Evolutionary conservation across 1,284 basidiomycete species (phyloP).

Genomic region (Heterobasidion parviporum): DNA sequence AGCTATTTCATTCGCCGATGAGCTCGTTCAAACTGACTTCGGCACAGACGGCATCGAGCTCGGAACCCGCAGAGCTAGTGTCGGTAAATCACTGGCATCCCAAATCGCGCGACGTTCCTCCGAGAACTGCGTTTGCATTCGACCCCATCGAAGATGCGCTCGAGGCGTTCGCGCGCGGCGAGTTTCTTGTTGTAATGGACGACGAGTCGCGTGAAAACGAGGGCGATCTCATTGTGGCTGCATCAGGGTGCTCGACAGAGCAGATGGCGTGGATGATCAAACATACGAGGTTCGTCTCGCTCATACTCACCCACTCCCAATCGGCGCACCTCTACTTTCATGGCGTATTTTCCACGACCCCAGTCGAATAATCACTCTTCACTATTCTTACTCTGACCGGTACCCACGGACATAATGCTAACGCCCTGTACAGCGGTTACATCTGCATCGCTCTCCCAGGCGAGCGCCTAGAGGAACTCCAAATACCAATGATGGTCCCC

Average conservation of each 20-base stretch:
- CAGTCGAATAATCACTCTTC: neutral
- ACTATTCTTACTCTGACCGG: neutral
- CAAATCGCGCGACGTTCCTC: constrained; percentile 10
- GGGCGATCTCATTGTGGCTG: constrained; percentile 88
- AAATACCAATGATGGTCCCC: constrained; percentile 91
- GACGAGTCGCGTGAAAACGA: constrained; percentile 93
- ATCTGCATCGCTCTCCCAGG: constrained; percentile 86
- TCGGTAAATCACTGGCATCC: neutral
- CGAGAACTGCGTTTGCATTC: constrained; percentile 29
- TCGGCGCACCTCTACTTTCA: neutral
- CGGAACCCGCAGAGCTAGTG: too few relatives aligned
- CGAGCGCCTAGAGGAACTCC: constrained; percentile 70
- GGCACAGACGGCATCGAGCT: too few relatives aligned
- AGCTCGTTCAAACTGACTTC: too few relatives aligned
- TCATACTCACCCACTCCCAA: constrained; percentile 2
- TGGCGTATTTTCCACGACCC: neutral
- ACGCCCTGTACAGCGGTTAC: constrained; percentile 63
- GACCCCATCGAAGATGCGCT: constrained; percentile 79
- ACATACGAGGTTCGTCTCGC: constrained; percentile 71
- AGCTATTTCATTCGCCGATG: too few relatives aligned
- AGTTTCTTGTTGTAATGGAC: constrained; percentile 94
- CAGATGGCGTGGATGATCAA: constrained; percentile 99
- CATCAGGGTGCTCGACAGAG: constrained; percentile 76
- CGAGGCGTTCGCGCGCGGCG: constrained; percentile 71
- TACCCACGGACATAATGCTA: neutral